Conservation (phyloP, 2,329 filamentous ascomycete species). For the Blastomyces gilchristii region DNA sequence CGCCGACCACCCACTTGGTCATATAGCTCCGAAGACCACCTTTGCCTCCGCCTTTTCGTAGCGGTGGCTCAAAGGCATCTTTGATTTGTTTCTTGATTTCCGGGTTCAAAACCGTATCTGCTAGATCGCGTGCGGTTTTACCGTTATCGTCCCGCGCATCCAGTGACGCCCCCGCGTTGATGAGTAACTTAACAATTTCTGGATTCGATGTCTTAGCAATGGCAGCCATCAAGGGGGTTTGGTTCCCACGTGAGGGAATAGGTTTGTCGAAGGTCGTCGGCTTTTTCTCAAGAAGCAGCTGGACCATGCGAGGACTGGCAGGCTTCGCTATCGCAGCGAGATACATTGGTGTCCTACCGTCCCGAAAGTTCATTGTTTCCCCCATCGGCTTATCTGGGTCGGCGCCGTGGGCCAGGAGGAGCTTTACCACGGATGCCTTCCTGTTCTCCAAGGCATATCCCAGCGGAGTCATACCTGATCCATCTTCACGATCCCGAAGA, state of each 20-base stretch:
- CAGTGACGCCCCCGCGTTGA: not conserved
- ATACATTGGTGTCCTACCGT: not conserved
- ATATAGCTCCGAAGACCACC: not conserved
- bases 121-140: not conserved
- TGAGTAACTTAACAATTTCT: not conserved
- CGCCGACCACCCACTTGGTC: not conserved
- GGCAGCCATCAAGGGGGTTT: slow-evolving; percentile 2
- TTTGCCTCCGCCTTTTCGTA: not conserved
- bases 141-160: not conserved
- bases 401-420: not conserved
- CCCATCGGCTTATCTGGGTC: not conserved
- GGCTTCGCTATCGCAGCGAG: not conserved
- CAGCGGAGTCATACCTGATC: slow-evolving; percentile 3
- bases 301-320: not conserved
- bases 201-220: not conserved
- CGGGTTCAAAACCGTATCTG: not conserved
- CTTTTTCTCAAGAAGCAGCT: not conserved
- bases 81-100: not conserved
- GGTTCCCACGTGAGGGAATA: not conserved
- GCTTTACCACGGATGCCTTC: not conserved
- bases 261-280: not conserved
- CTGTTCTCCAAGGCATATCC: not conserved
- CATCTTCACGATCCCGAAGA: slow-evolving; percentile 6
- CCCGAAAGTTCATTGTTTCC: not conserved
- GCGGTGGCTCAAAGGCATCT: not conserved